Conservation (phyloP, 2,329 filamentous ascomycete species). For the Alternaria solani region DNA sequence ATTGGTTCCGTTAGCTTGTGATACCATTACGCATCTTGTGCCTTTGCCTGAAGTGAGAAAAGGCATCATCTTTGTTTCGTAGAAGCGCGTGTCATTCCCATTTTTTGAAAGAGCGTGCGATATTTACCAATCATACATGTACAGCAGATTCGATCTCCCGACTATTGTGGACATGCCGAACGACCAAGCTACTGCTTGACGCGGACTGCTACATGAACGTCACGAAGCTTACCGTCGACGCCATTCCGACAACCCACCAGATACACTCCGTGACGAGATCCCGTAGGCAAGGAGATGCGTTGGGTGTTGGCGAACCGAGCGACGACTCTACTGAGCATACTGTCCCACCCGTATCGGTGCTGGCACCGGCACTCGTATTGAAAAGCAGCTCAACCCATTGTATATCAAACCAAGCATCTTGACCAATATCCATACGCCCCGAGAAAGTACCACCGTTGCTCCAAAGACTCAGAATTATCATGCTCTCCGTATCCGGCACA, state of each 20-base stretch:
- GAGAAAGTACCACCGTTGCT: conserved; percentile 18
- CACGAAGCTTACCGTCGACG: background rate
- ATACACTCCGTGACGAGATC: background rate
- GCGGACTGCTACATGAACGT: background rate
- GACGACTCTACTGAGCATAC: conserved; percentile 12
- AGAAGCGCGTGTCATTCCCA: too few species aligned
- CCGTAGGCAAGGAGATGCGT: background rate
- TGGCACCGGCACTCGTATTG: conserved; percentile 4
- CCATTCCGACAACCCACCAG: background rate
- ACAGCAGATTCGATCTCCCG: too few species aligned
- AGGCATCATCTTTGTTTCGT: too few species aligned
- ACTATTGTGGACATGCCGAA: too few species aligned
- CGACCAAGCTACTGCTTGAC: fast-evolving
- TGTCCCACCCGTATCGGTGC: fast-evolving
- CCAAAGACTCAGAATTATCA: conserved; percentile 20
- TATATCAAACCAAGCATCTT: conserved; percentile 20
- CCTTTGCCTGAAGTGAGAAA: too few species aligned
- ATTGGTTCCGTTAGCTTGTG: too few species aligned
- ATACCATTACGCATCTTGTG: too few species aligned
- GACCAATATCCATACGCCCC: conserved; percentile 13
- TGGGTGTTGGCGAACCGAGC: conserved; percentile 7
- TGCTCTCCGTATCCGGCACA: conserved; percentile 15
- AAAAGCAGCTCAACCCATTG: conserved; percentile 25
- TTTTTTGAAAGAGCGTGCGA: too few species aligned
- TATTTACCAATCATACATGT: too few species aligned